Conservation (phyloP, 2,329 filamentous ascomycete species). For the Stachybotrys chlorohalonatus region DNA sequence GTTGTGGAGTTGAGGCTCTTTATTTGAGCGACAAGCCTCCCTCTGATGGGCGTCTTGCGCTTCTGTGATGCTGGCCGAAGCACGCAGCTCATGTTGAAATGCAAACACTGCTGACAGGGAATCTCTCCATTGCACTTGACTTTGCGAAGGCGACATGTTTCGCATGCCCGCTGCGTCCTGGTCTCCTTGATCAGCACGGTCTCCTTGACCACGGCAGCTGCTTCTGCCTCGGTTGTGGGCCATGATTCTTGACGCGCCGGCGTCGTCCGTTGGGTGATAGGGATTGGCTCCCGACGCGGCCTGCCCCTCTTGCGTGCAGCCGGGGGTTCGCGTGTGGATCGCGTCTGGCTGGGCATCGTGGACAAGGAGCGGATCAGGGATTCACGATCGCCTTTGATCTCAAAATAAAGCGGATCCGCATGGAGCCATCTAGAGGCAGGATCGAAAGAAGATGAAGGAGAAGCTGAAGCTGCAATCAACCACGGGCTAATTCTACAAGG, state of each 20-base stretch:
- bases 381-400: too few relatives aligned
- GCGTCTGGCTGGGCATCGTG: too few relatives aligned
- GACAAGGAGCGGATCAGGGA: too few relatives aligned
- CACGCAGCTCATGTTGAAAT: constrained; percentile 11
- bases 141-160: constrained; percentile 15
- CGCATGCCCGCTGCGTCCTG: constrained; percentile 7
- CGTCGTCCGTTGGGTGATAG: background rate
- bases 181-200: background rate
- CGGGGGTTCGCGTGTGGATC: background rate
- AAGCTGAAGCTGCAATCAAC: background rate
- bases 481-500: background rate
- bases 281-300: background rate
- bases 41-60: constrained; percentile 11
- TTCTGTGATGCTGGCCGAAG: constrained; percentile 9
- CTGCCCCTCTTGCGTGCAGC: background rate
- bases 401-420: background rate
- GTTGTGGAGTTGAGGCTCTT: constrained; percentile 4
- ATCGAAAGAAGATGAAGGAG: background rate
- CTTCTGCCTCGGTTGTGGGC: background rate
- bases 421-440: background rate
- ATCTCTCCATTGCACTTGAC: constrained; percentile 14
- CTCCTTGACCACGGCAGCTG: background rate
- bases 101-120: constrained; percentile 11
- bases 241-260: background rate
- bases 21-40: constrained; percentile 10